phyloP scores from a whole-genome alignment of 257 asterid species.

The Fraxinus cuspidata region DNA sequence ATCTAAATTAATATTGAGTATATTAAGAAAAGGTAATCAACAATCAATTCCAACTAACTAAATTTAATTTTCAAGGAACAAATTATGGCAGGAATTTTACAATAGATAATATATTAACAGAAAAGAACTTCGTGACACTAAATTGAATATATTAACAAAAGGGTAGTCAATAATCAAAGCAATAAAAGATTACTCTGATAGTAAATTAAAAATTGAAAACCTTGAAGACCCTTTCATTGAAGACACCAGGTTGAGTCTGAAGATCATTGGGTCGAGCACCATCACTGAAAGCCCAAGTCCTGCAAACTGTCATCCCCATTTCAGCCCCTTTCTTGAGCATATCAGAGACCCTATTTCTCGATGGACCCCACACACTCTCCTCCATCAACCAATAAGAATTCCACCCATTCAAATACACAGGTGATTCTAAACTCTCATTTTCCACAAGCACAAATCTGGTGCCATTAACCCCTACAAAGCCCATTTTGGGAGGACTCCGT shows the following conservation, averaged over 20 bases:
- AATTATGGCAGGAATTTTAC: neutral
- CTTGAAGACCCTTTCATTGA: constrained; percentile 51
- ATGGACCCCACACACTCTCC: constrained; percentile 37
- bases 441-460: constrained; percentile 45
- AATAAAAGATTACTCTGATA: neutral
- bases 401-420: constrained; percentile 57
- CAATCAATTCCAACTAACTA: neutral
- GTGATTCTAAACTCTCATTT: neutral
- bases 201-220: constrained; percentile 11
- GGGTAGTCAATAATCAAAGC: neutral
- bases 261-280: constrained; percentile 45
- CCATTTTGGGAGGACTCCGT: constrained; percentile 40
- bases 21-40: neutral
- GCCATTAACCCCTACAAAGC: constrained; percentile 52
- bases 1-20: neutral
- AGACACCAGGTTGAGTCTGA: constrained; percentile 47
- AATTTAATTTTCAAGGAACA: neutral
- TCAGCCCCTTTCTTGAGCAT: constrained; percentile 49
- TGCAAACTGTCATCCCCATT: constrained; percentile 58
- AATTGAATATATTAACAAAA: neutral
- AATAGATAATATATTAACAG: neutral
- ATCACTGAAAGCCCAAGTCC: constrained; percentile 69
- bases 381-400: constrained; percentile 69
- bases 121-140: neutral
- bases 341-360: constrained; percentile 47